Evolutionary conservation across 83 land plant species (phyloP), one percentile per base, ranked within the genome.

Genomic region (Isoetes engelmannii): DNA sequence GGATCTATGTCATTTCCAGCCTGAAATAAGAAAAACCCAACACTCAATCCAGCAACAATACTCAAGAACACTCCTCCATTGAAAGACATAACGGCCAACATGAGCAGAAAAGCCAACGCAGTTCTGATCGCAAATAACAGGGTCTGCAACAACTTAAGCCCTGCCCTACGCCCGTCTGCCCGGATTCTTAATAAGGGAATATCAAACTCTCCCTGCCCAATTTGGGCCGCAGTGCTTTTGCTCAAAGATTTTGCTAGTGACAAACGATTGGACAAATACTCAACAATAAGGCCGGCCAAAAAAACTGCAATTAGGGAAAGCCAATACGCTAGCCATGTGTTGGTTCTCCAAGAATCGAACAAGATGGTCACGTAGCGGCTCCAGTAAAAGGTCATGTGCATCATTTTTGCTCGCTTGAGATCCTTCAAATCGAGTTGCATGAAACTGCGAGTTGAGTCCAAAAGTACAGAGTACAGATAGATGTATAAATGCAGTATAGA

Each of bases 361-460:
- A 79, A 80, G 42, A 79, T 48, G 17, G 66, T 75, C 65, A 69
- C 81, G 44, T 64, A 45, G 69, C 42, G 56, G 43, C 81, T 75
- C 81, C 81, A 79, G 69, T 79, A 79, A 69, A 79, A 79, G 61
- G 81, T 79, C 81, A 79, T 79, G 67, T 79, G 81, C 81, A 79
- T 79, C 80, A 79, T 79, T 63, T 54, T 79, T 28, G 37, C 37
- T 28, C 37, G 37, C 37, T 28, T 28, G 37, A 28, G 0, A 28
- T 28, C 37, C 37, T 0, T 28, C 37, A 28, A 28, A 28, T 28
- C 37, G 37, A 28, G 2, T 28, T 28, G 37, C 0, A 28, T 28
- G 37, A 2, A 28, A 28, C 37, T 28, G 37, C 1, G 0, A 2
- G 37, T 28, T 28, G 37, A 28, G 37, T 28, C 37, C 0, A 28